Evolutionary conservation across 352 stramenopile genomes (phyloP), one percentile per base, ranked within the genome.

Genomic region (Phytophthora constricta): DNA sequence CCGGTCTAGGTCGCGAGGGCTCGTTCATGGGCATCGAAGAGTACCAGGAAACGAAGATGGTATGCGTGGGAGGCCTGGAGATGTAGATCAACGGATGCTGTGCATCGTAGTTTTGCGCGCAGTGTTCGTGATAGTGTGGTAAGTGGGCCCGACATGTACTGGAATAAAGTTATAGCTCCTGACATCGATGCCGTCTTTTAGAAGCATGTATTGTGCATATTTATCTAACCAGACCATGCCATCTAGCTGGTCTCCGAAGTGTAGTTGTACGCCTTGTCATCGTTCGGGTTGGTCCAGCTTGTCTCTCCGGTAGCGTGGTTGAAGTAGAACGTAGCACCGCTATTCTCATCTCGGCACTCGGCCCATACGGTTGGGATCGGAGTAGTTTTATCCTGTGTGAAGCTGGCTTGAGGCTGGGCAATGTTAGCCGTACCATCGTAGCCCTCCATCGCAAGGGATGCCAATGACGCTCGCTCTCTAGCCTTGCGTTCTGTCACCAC

Each of bases 41-140:
- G 77, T 99, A 99, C 77, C 72, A 97, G 41, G 96, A 99, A 76
- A 98, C 92, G 20, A 99, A 99, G 77, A 98, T 99, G 76, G 82
- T 99, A 39, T 85, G 72, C 65, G 77, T 98, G 56, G 87, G 87
- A 26, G 86, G 87, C 13, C 70, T 95, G 50, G 66, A 88, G 48
- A 26, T 20, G 31, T 75, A 59, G 64, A 26, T 27, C n/a, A n/a
- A n/a, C n/a, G n/a, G n/a, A n/a, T n/a, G n/a, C 65, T 61, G 41
- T 31, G 28, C 49, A 16, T 26, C 46, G 37, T 48, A 58, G 31
- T 48, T 59, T 16, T 42, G 34, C 34, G 7, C 31, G 31, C 3
- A 10, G n/a, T 19, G 34, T 42, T 16, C 9, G 34, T 42, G 34
- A 42, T 42, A 42, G 10, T 42, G 34, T 37, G 31, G 31, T 42